Percentiles rank a stretch among this genome's conserved stretches.
phyloP scores from a whole-genome alignment of 2,329 filamentous ascomycete species.

The Fusarium duplospermum region DNA sequence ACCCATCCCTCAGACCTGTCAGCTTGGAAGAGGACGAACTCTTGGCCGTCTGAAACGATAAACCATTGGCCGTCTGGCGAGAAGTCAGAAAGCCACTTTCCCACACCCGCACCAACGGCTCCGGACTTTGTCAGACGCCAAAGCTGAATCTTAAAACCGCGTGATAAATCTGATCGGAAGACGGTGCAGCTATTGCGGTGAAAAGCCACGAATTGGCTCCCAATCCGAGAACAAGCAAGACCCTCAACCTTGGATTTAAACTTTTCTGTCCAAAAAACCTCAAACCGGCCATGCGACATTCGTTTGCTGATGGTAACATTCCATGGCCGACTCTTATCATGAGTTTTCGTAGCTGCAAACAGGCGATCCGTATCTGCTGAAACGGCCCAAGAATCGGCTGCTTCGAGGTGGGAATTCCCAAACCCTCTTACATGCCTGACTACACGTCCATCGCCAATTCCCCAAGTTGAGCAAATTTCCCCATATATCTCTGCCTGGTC shows the following conservation, averaged over 20 bases:
- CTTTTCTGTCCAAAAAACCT: neutral
- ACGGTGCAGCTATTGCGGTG: neutral
- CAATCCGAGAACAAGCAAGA: neutral
- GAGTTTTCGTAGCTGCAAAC: neutral
- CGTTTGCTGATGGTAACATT: neutral
- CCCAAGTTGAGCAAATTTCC: neutral
- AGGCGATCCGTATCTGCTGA: neutral
- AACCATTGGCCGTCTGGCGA: neutral
- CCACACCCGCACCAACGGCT: too few species aligned
- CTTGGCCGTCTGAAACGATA: neutral
- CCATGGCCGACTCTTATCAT: neutral
- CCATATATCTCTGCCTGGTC: neutral
- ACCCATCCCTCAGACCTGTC: neutral
- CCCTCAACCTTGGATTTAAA: neutral
- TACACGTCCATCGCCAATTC: rapidly evolving
- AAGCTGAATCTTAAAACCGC: neutral
- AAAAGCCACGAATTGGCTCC: neutral
- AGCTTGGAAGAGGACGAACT: neutral
- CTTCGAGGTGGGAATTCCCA: too few species aligned
- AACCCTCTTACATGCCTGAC: neutral
- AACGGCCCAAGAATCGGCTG: neutral
- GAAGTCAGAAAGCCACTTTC: neutral
- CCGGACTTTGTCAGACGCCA: too few species aligned
- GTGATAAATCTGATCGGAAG: rapidly evolving
- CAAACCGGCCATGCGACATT: neutral